These are phyloP conservation scores for Podila epicladia DNA, from an alignment of 192 early-diverging fungal species.

Conservation along the genomic window DNA sequence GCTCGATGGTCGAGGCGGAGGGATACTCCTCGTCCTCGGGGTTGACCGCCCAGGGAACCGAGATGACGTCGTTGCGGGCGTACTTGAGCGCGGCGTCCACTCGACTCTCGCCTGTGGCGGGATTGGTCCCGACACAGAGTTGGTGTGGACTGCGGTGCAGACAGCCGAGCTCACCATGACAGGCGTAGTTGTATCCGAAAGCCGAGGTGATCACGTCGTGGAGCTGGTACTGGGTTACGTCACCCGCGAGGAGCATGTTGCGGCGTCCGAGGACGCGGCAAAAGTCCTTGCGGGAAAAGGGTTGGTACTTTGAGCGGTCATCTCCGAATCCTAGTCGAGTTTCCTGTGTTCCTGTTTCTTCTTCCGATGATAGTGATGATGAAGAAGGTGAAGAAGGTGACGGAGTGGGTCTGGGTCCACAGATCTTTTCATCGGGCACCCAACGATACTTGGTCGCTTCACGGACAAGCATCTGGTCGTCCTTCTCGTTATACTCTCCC, in stretches of 20 bases:
- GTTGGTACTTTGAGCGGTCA: slow-evolving; percentile 12
- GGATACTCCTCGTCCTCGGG: slow-evolving; percentile 37
- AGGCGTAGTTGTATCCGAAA: slow-evolving; percentile 56
- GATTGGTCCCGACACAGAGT: slow-evolving; percentile 18
- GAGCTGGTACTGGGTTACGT: slow-evolving; percentile 59
- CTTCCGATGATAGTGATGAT: not conserved
- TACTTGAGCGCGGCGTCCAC: slow-evolving; percentile 21
- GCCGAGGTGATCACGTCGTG: slow-evolving; percentile 61
- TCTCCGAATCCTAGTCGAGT: slow-evolving; percentile 30
- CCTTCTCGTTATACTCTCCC: slow-evolving; percentile 28
- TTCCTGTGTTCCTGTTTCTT: not conserved
- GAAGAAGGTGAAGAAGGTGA: not conserved
- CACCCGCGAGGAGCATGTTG: slow-evolving; percentile 58
- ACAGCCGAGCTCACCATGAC: slow-evolving; percentile 64
- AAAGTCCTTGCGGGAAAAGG: slow-evolving; percentile 33
- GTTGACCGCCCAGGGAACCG: slow-evolving; percentile 43
- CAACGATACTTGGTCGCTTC: slow-evolving; percentile 38
- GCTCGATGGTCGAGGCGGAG: slow-evolving; percentile 47
- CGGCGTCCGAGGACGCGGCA: slow-evolving; percentile 49
- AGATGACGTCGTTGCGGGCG: slow-evolving; percentile 63
- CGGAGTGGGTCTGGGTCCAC: slow-evolving; percentile 16
- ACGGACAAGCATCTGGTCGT: slow-evolving; percentile 29
- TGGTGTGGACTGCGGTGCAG: slow-evolving; percentile 48
- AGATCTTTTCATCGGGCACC: slow-evolving; percentile 30
- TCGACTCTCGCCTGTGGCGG: not conserved